Conservation (phyloP, 1,284 basidiomycete species). For the Waitea zeae region DNA sequence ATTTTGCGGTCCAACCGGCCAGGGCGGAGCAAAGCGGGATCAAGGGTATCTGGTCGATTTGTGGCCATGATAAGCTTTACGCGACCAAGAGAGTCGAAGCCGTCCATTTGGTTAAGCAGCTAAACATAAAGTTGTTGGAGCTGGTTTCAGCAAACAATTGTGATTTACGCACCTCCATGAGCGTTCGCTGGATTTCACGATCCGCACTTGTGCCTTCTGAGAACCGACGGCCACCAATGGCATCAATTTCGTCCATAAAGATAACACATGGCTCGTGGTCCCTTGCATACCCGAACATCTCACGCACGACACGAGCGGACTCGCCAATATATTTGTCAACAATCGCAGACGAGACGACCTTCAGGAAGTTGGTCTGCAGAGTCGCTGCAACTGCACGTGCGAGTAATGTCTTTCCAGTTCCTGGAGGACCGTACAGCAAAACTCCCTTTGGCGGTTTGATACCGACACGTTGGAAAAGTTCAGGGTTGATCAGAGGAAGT, state of each 20-base stretch:
- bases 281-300: slow-evolving; percentile 97
- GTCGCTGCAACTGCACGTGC: slow-evolving; percentile 95
- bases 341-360: slow-evolving; percentile 97
- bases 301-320: slow-evolving; percentile 83
- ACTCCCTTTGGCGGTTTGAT: slow-evolving; percentile 95
- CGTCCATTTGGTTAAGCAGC: slow-evolving; percentile 99
- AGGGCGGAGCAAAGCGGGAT: slow-evolving; percentile 91
- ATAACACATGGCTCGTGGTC: slow-evolving; percentile 99
- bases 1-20: slow-evolving; percentile 97
- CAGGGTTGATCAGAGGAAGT: slow-evolving; percentile 88
- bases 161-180: slow-evolving; percentile 73
- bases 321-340: slow-evolving; percentile 99
- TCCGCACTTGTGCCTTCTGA: slow-evolving; percentile 98
- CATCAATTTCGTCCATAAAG: slow-evolving; percentile 99
- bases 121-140: slow-evolving; percentile 14
- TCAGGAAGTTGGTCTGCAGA: slow-evolving; percentile 92
- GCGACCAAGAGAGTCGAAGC: slow-evolving; percentile 90
- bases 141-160: neutral
- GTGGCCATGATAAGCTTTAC: slow-evolving; percentile 99
- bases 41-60: slow-evolving; percentile 91
- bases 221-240: slow-evolving; percentile 90
- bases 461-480: slow-evolving; percentile 88
- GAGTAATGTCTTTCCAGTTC: slow-evolving; percentile 91
- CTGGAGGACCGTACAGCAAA: slow-evolving; percentile 84
- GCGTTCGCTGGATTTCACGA: slow-evolving; percentile 94